Percentiles rank a stretch among this genome's conserved stretches.
Conservation (phyloP, 2,329 filamentous ascomycete species). For the Alternaria postmessia region DNA sequence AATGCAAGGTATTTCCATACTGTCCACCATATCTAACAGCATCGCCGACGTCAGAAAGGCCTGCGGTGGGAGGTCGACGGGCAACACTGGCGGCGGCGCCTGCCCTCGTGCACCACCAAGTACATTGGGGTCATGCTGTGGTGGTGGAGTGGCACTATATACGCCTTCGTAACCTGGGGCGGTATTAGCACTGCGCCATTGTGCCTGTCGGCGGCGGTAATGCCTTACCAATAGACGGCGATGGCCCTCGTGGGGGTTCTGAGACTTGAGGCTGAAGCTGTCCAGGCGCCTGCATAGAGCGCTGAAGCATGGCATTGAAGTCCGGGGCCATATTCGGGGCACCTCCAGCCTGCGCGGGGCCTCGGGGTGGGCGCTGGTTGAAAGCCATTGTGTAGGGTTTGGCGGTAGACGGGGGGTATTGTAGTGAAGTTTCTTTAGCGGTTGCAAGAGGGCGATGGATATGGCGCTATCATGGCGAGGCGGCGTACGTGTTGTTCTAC, state of each 20-base stretch:
- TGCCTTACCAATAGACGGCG: constrained; percentile 38
- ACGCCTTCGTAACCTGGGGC: constrained; percentile 46
- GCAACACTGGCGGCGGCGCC: constrained; percentile 38
- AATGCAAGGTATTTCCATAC: constrained; percentile 57
- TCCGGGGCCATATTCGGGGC: constrained; percentile 39
- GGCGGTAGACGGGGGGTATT: constrained; percentile 9
- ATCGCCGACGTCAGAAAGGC: constrained; percentile 99
- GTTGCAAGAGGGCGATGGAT: constrained; percentile 23
- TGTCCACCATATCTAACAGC: constrained; percentile 94
- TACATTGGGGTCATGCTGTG: constrained; percentile 58
- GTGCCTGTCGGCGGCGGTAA: constrained; percentile 2
- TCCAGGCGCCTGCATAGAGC: constrained; percentile 43
- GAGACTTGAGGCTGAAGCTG: constrained; percentile 30
- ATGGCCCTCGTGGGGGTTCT: constrained; percentile 36
- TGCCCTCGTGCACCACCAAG: constrained; percentile 40
- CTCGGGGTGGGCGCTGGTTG: constrained; percentile 39
- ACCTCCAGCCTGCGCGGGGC: constrained; percentile 40
- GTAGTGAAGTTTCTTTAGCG: constrained; percentile 26
- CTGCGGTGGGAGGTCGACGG: constrained; percentile 74
- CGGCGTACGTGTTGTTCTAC: constrained; percentile 22
- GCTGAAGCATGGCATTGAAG: constrained; percentile 50
- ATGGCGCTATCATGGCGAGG: constrained; percentile 44
- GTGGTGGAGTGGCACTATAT: constrained; percentile 53
- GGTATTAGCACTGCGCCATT: constrained; percentile 26
- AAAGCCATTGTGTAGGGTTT: constrained; percentile 34